phyloP scores from a whole-genome alignment of 202 grass and related monocot species.

The Setaria italica region DNA sequence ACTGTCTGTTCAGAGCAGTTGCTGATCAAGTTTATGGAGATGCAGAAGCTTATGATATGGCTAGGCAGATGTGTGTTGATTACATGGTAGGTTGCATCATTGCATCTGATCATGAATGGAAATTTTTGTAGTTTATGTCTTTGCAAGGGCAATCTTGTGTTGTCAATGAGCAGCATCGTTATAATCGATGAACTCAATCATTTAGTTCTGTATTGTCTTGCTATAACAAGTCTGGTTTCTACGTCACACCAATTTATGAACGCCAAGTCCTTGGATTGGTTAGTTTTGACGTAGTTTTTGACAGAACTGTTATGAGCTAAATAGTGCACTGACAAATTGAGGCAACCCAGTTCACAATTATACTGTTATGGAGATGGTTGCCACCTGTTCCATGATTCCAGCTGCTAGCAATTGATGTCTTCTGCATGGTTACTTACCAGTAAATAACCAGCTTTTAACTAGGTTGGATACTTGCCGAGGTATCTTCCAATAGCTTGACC shows the following conservation, averaged over 20 bases:
- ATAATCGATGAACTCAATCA: background rate
- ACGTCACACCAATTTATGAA: background rate
- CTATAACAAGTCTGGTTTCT: background rate
- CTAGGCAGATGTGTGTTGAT: conserved; percentile 97
- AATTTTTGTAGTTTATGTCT: conserved; percentile 9
- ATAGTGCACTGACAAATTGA: background rate
- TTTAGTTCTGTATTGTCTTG: background rate
- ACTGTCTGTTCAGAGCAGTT: conserved; percentile 97
- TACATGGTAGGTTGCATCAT: conserved; percentile 76
- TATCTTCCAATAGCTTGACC: conserved; percentile 3
- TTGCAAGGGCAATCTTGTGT: background rate
- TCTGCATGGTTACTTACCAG: conserved; percentile 30
- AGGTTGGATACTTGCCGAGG: background rate
- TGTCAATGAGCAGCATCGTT: background rate
- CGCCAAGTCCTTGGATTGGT: conserved; percentile 22
- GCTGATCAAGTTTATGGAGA: conserved; percentile 99
- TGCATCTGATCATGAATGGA: conserved; percentile 33
- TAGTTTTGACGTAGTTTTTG: conserved; percentile 22
- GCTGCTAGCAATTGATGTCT: conserved; percentile 28
- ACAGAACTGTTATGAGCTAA: background rate
- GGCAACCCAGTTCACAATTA: conserved; percentile 5
- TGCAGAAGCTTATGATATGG: conserved; percentile 87
- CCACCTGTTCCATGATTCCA: conserved; percentile 16
- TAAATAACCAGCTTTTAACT: background rate
- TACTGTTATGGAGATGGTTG: conserved; percentile 8